Conservation (phyloP, 1,284 basidiomycete species). For the Puccinia polysora region DNA sequence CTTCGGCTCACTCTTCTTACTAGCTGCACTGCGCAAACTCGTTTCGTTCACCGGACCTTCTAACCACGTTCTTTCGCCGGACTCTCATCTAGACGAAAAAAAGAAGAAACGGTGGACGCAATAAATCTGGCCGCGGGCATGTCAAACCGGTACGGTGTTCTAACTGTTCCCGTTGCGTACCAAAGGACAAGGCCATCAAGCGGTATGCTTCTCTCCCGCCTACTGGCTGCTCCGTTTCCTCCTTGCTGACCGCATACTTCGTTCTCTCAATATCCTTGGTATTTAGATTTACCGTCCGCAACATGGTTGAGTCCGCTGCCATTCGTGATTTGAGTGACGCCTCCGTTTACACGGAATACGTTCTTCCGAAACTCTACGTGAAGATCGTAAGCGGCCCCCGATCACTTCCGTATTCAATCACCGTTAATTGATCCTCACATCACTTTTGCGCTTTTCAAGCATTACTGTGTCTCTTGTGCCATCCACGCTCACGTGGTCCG, state of each 20-base stretch:
- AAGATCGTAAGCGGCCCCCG: slow-evolving; percentile 67
- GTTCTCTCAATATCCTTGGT: neutral
- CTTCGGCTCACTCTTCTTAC: too few relatives aligned
- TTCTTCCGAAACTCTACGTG: slow-evolving; percentile 96
- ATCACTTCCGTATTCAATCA: neutral
- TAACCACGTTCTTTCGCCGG: too few relatives aligned
- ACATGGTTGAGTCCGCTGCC: slow-evolving; percentile 99
- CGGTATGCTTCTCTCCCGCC: slow-evolving; percentile 47
- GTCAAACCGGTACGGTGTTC: slow-evolving; percentile 90
- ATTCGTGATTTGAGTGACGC: slow-evolving; percentile 97
- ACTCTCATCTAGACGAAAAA: slow-evolving; percentile 77
- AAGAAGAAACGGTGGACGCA: slow-evolving; percentile 79
- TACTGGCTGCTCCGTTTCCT: neutral
- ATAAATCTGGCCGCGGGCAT: slow-evolving; percentile 79
- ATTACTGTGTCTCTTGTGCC: slow-evolving; percentile 96
- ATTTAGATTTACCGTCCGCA: slow-evolving; percentile 88
- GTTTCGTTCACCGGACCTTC: too few relatives aligned
- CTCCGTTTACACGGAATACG: slow-evolving; percentile 91
- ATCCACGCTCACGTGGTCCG: slow-evolving; percentile 98
- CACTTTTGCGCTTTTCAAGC: slow-evolving; percentile 1
- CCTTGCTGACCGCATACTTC: neutral
- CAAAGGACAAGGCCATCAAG: slow-evolving; percentile 98
- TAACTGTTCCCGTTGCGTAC: slow-evolving; percentile 83
- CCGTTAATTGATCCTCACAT: neutral
- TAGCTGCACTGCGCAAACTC: too few relatives aligned